Evolutionary conservation across 2,329 filamentous ascomycete species (phyloP).

Genomic region (Ascochyta lentis): DNA sequence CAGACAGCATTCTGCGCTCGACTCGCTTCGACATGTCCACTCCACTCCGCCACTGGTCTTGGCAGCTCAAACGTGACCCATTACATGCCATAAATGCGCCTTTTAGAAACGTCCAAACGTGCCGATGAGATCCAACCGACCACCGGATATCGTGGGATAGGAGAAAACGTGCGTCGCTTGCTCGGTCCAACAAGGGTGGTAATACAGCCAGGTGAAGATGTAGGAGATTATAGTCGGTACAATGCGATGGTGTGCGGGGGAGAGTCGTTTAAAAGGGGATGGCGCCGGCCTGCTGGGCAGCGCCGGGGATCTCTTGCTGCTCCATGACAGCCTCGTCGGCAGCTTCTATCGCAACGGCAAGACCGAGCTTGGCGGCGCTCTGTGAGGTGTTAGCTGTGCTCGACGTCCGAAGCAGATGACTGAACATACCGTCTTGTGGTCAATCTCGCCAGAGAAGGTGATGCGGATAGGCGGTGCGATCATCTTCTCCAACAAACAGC

Average conservation of each 20-base stretch:
- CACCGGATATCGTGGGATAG: conserved; percentile 33
- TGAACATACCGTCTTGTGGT: conserved; percentile 84
- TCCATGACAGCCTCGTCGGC: conserved; percentile 52
- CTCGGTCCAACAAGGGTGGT: conserved; percentile 45
- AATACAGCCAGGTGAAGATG: conserved; percentile 51
- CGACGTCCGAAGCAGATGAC: neutral
- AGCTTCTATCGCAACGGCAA: conserved; percentile 75
- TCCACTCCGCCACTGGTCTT: conserved; percentile 13
- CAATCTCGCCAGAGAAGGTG: conserved; percentile 95
- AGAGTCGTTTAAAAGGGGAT: conserved; percentile 49
- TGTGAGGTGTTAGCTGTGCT: conserved; percentile 52
- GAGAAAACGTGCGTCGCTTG: conserved; percentile 34
- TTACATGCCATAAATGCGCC: conserved; percentile 34
- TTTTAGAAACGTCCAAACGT: conserved; percentile 32
- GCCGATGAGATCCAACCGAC: conserved; percentile 32
- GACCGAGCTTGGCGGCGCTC: conserved; percentile 94
- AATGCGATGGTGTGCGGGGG: conserved; percentile 21
- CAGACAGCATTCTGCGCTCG: conserved; percentile 20
- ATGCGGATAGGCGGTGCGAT: conserved; percentile 91
- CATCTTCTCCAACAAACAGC: conserved; percentile 92
- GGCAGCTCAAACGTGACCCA: conserved; percentile 17
- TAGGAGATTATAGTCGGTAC: conserved; percentile 46
- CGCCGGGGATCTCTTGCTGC: conserved; percentile 46
- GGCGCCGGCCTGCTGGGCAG: conserved; percentile 35
- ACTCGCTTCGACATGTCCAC: conserved; percentile 8